Evolutionary conservation across 768 basidiomycete genomes (phyloP), one percentile per base, ranked within the genome.

Genomic region (Mycena filopes): DNA sequence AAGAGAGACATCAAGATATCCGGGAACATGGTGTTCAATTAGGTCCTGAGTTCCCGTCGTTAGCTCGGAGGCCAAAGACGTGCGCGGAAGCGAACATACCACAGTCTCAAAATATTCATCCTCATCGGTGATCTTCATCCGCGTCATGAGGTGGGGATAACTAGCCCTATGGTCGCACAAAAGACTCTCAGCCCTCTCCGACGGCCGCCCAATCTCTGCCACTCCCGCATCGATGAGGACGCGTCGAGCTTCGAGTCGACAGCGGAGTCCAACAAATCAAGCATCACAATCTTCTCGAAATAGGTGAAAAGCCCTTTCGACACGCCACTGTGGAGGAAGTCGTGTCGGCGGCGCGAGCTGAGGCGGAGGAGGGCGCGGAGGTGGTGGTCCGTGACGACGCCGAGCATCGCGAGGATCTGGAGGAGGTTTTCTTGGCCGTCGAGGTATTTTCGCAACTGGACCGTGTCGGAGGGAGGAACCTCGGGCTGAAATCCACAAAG

Each of bases 81-180:
- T 9, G 36, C 0, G 4, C 25, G 23, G 26, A 25, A 23, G 5
- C 6, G 23, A 46, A n/a, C 25, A 21, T 45, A 60, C 58, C 40
- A 60, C 49, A n/a, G 50, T 25, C n/a, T 40, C 58, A 33, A 60
- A 60, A 20, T 60, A 60, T 16, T 60, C 58, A 4, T 40, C 21
- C 16, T 49, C 48, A 20, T 50, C 48, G 13, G 9, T 16, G 7
- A 46, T 38, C 31, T 33, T 28, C 59, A 60, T 43, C 13, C 51
- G 49, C 10, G 21, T 42, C 36, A 51, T 23, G 10, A 56, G n/a
- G 25, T 46, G 9, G 0, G 29, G 9, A 23, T 45, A 20, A 4
- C 8, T 15, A 20, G 28, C n/a, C 9, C 12, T 33, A n/a, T 56
- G 28, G 4, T 23, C 2, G 11, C 29, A 25, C 12, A 56, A 7